Base-by-base conservation (phyloP, 164 flowering plant species). In the Dillenia suffruticosa region DNA sequence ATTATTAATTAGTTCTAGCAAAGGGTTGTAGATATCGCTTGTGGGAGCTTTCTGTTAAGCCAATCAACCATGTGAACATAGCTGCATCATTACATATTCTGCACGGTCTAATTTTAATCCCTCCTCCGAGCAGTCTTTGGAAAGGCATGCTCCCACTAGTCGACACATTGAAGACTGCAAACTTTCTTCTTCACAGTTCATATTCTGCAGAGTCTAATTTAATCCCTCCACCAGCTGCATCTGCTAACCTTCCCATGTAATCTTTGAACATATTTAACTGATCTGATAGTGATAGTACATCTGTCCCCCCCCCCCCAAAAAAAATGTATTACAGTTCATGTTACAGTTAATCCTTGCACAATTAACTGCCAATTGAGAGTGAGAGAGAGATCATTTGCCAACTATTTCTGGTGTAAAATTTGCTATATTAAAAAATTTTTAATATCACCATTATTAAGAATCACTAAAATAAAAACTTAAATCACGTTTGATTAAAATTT, bases 111-210 rank as follows among this genome's bases (percentile, higher is more conserved):
- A 75, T 0, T 0, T 10, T 1, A 5, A 58, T 5, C 15, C 82
- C 86, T 62, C 92, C 87, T 1, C 32, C 62, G 2, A 76, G 44
- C 0, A 81, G 76, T 64, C 86, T 78, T 45, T 69, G 77, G 0
- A 72, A 63, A 12, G 90, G 90, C 66, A 82, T 53, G 49, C 87
- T 83, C 19, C 87, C 90, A 9, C 73, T 53, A 14, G 83, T 76
- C 47, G 86, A 79, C 24, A 59, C 17, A 26, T 82, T 53, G 1
- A 75, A 15, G 1, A 82, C 67, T 14, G 65, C 81, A 12, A 84
- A 66, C 54, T 63, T 77, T 62, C 86, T 60, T 51, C 79, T 89
- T 50, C 89, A 87, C 5, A 72, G n/a, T 7, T 32, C 63, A 56
- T 84, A 73, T 4, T 19, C 22, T 19, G 22, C 22, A 19, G 22